Percentiles rank a stretch among this genome's conserved stretches.
Conservation (phyloP, 2,329 filamentous ascomycete species). For the Lasiodiplodia gonubiensis region DNA sequence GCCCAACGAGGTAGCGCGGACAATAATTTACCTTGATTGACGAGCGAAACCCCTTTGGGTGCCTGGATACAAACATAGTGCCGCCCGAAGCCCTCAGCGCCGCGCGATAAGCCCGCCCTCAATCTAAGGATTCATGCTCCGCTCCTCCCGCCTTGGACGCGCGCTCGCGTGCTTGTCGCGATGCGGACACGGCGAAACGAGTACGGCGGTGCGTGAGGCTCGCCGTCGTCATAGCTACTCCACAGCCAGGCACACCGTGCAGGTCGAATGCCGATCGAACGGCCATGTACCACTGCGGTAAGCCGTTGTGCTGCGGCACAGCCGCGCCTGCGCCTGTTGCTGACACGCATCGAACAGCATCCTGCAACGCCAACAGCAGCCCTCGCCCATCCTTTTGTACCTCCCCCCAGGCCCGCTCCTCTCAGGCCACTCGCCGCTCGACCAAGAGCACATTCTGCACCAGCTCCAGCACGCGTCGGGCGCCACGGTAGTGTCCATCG, state of each 20-base stretch:
- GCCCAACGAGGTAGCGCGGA: not conserved
- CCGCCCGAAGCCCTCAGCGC: constrained; percentile 3
- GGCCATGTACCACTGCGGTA: constrained; percentile 51
- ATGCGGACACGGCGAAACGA: not conserved
- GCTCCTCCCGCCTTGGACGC: not conserved
- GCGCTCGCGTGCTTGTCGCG: not conserved
- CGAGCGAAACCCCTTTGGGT: constrained; percentile 1
- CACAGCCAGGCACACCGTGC: constrained; percentile 38
- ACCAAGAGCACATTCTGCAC: constrained; percentile 40
- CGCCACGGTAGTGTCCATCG: constrained; percentile 51
- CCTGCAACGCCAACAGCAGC: constrained; percentile 13
- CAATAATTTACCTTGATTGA: constrained; percentile 11
- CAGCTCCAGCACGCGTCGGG: constrained; percentile 45
- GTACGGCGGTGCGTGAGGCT: not conserved
- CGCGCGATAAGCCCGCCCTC: constrained; percentile 16
- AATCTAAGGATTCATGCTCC: constrained; percentile 7
- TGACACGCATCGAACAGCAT: constrained; percentile 22
- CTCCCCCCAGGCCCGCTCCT: constrained; percentile 52
- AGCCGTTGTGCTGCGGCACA: not conserved
- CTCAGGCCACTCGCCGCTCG: not conserved
- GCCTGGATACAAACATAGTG: not conserved
- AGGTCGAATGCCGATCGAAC: constrained; percentile 50
- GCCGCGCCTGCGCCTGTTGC: constrained; percentile 5
- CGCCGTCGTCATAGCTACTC: constrained; percentile 31
- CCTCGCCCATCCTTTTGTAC: constrained; percentile 47